These are phyloP conservation scores for Taiozyma onychis DNA, from an alignment of 1,139 yeast species.

Conservation along the genomic window DNA sequence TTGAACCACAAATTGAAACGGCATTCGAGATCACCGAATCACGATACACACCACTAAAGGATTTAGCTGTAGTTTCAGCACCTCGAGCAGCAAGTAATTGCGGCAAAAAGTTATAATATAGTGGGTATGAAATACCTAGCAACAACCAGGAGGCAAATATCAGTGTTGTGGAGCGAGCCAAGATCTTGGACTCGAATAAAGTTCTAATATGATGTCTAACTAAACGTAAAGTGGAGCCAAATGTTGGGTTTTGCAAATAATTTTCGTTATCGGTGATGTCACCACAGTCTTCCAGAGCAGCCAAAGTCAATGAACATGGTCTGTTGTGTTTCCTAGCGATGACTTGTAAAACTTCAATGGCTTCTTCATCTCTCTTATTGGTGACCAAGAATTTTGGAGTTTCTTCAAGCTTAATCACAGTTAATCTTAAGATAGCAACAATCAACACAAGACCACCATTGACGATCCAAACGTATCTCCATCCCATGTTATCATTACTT, in stretches of 20 bases:
- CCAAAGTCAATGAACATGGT: conserved; percentile 37
- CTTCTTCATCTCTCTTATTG: conserved; percentile 48
- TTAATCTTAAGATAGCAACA: conserved; percentile 41
- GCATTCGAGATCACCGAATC: conserved; percentile 47
- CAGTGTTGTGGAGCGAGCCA: conserved; percentile 32
- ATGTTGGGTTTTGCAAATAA: conserved; percentile 3
- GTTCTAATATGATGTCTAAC: conserved; percentile 24
- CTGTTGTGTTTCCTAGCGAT: conserved; percentile 41
- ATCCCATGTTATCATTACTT: conserved; percentile 46
- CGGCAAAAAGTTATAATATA: conserved; percentile 39
- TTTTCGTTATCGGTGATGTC: conserved; percentile 19
- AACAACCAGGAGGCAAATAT: conserved; percentile 37
- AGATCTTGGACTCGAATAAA: conserved; percentile 29
- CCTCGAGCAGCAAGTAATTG: conserved; percentile 38
- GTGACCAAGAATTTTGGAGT: conserved; percentile 54
- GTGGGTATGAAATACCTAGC: conserved; percentile 39
- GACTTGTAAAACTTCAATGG: conserved; percentile 31
- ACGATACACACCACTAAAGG: conserved; percentile 39
- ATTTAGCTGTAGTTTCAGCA: conserved; percentile 28
- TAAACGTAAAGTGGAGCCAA: conserved; percentile 16
- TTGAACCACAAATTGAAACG: conserved; percentile 52
- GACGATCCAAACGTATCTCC: conserved; percentile 54
- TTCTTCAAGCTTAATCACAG: conserved; percentile 44
- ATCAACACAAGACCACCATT: conserved; percentile 48
- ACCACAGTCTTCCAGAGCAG: conserved; percentile 38